A percentile compares a stretch with the other conserved stretches of the same genome.
Evolutionary conservation across 106 monocot species (phyloP).

Genomic region (Dioscorea zingiberensis): DNA sequence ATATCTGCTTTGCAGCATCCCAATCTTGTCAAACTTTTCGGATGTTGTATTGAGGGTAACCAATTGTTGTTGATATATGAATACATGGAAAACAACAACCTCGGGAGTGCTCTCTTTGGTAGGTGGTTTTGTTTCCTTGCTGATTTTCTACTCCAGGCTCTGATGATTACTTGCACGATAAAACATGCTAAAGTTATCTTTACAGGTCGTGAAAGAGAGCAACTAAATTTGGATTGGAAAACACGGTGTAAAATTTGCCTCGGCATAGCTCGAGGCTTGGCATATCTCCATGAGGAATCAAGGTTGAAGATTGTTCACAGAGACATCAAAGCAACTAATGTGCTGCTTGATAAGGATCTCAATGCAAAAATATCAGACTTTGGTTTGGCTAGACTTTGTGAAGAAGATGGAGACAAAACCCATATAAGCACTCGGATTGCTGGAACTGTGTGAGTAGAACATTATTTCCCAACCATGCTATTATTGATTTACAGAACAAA

Average conservation of each 20-base stretch:
- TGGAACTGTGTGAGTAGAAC: constrained; percentile 22
- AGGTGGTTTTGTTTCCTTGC: background rate
- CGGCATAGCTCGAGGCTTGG: constrained; percentile 22
- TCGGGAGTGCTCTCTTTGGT: constrained; percentile 27
- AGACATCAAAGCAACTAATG: constrained; percentile 32
- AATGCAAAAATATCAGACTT: constrained; percentile 39
- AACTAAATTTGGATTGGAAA: constrained; percentile 18
- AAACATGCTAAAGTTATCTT: background rate
- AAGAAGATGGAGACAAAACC: constrained; percentile 13
- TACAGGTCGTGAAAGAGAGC: constrained; percentile 6
- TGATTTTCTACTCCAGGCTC: background rate
- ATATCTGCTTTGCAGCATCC: constrained; percentile 21
- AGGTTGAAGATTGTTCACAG: constrained; percentile 28
- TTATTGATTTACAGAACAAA: background rate
- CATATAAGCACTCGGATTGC: constrained; percentile 33
- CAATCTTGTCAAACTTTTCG: constrained; percentile 21
- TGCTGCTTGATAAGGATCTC: constrained; percentile 31
- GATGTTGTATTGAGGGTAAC: constrained; percentile 21
- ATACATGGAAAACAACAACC: constrained; percentile 22
- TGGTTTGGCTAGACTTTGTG: constrained; percentile 30
- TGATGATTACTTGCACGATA: background rate
- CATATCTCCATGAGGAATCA: constrained; percentile 32
- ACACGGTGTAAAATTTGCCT: constrained; percentile 27
- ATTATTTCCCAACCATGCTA: no score
- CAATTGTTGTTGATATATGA: constrained; percentile 16